Evolutionary conservation across 2,329 filamentous ascomycete genomes (phyloP).

Genomic region (Escovopsis sp.): DNA sequence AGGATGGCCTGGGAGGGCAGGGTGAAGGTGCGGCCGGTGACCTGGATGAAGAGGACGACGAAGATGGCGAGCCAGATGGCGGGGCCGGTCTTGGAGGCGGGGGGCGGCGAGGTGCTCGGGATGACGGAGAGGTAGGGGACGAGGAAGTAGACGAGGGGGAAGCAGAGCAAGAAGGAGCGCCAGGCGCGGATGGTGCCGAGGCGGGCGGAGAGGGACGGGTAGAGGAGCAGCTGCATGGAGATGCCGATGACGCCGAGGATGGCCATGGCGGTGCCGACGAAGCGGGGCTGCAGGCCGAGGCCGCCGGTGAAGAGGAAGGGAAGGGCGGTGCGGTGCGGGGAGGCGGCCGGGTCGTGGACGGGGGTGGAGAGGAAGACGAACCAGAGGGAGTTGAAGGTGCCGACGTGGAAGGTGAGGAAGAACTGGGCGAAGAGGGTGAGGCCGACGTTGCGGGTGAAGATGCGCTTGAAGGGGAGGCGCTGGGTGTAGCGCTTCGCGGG

Average conservation of each 20-base stretch:
- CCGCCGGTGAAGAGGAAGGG: slow-evolving; percentile 59
- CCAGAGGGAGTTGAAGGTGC: slow-evolving; percentile 62
- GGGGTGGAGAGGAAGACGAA: slow-evolving; percentile 65
- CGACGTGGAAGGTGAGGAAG: slow-evolving; percentile 57
- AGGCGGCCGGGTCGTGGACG: slow-evolving; percentile 32
- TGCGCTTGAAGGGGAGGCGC: slow-evolving; percentile 35
- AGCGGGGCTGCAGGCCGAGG: slow-evolving; percentile 54
- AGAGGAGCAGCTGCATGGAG: slow-evolving; percentile 42
- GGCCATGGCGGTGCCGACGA: slow-evolving; percentile 65
- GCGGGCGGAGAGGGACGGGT: slow-evolving; percentile 50
- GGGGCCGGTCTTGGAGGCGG: slow-evolving; percentile 36
- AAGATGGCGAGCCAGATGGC: slow-evolving; percentile 52
- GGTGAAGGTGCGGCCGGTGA: slow-evolving; percentile 51
- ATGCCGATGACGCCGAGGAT: slow-evolving; percentile 67
- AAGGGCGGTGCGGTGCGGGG: slow-evolving; percentile 20
- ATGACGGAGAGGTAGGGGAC: slow-evolving; percentile 59
- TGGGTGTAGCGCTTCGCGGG: slow-evolving; percentile 25
- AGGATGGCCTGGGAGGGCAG: slow-evolving; percentile 31
- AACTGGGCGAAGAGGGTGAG: slow-evolving; percentile 49
- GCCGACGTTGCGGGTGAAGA: slow-evolving; percentile 40
- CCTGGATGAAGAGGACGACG: slow-evolving; percentile 47
- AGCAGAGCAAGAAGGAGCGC: slow-evolving; percentile 53
- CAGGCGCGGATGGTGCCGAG: slow-evolving; percentile 57
- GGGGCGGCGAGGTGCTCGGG: slow-evolving; percentile 37
- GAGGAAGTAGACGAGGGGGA: slow-evolving; percentile 54